Base-by-base conservation (phyloP, 345 rosid species). In the Hypericum perforatum region DNA sequence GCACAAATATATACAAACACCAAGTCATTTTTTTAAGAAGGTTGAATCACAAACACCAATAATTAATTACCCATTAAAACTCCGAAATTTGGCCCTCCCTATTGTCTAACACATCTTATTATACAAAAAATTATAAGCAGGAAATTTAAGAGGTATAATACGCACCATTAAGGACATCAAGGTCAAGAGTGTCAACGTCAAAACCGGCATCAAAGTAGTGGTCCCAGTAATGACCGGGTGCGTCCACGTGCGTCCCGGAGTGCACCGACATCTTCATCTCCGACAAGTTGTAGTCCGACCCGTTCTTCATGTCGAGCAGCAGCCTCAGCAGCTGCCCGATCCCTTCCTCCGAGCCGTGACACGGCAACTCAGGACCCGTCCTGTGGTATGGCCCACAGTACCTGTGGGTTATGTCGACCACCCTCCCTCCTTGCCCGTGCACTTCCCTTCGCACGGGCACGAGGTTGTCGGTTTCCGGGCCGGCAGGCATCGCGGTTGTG, bases 231-330 rank as follows among this genome's bases (percentile, higher is more conserved):
- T 80, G 86, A 8, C 76, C 73, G 0, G 86, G 86, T 5, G 82
- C 70, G 50, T 80, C 86, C 12, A 74, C 56, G 42, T 80, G 86
- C 0, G 86, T 80, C 41, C 86, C 82, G 0, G 78, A 45, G 58
- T 80, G 86, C 8, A 65, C 45, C 0, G 58, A 59, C 46, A 80
- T 39, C 67, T 70, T 70, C 51, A 75, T 45, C 62, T 63, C 63
- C 7, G 77, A 68, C 11, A 0, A n/a, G 54, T 79, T 76, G 0
- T 38, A 49, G 0, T 7, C 5, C 5, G 79, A 70, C 0, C 82
- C 86, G 39, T 80, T 80, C 69, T 70, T 75, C 46, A 75, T 75
- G 66, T 75, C 65, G 10, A 41, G 38, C 11, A 68, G 61, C 13
- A 69, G 75, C 72, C 66, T 12, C 0, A 76, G 51, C 62, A 69